Conservation (phyloP, 345 rosid genomes). For the Melastoma malabathricum region DNA sequence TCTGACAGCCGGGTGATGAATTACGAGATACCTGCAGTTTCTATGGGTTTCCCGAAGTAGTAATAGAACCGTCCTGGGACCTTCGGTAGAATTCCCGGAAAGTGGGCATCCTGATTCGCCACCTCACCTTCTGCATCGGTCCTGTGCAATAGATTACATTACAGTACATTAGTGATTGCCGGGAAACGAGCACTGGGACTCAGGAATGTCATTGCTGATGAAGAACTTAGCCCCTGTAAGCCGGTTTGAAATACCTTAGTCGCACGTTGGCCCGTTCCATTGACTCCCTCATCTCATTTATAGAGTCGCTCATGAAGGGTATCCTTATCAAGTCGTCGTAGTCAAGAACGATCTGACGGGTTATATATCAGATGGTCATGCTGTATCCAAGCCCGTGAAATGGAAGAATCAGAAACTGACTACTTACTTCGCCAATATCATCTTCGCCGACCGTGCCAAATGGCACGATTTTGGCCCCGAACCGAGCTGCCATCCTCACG, state of each 20-base stretch:
- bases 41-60: conserved; percentile 67
- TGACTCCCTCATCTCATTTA: conserved; percentile 7
- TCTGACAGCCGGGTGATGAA: no score
- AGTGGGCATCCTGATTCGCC: conserved; percentile 36
- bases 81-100: conserved; percentile 52
- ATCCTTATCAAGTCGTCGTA: conserved; percentile 52
- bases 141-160: conserved; percentile 15
- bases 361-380: no score
- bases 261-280: no score
- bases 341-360: conserved; percentile 43
- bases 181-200: no score
- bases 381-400: no score
- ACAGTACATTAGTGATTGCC: no score
- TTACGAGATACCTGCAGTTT: conserved; percentile 37
- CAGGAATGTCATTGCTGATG: no score
- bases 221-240: no score
- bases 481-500: conserved; percentile 71
- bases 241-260: no score
- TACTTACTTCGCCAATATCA: conserved; percentile 47
- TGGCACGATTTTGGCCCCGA: conserved; percentile 81
- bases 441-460: conserved; percentile 81
- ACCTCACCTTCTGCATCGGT: conserved; percentile 32
- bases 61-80: conserved; percentile 66
- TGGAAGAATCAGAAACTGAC: no score
- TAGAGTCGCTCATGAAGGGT: conserved; percentile 33